These are phyloP conservation scores for Debaryomyces maramus DNA, from an alignment of 805 yeast species.

Conservation along the genomic window DNA sequence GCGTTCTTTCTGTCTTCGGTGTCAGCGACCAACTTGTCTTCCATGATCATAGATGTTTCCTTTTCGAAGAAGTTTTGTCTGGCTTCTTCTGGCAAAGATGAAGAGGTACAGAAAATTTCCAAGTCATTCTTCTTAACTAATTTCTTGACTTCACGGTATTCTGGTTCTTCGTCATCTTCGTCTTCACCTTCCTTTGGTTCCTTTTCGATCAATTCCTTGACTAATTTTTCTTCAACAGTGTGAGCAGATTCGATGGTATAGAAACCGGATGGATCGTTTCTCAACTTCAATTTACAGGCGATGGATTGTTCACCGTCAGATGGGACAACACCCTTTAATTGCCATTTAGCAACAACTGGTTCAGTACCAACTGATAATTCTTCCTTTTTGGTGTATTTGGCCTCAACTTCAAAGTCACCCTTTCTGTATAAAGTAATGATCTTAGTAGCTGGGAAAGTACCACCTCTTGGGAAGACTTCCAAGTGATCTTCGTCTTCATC, in stretches of 20 bases:
- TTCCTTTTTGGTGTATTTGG: conserved; percentile 75
- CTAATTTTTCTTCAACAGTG: conserved; percentile 87
- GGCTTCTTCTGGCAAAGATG: conserved; percentile 55
- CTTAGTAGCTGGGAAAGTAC: conserved; percentile 91
- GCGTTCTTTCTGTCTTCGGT: conserved; percentile 99
- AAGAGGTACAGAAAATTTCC: conserved; percentile 57
- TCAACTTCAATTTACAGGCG: conserved; percentile 88
- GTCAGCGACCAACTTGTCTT: conserved; percentile 95
- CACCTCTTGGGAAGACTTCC: conserved; percentile 96
- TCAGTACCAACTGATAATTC: conserved; percentile 71
- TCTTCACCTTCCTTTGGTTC: conserved; percentile 50
- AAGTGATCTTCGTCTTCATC: conserved; percentile 88
- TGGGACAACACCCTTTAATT: conserved; percentile 79
- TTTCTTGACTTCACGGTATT: conserved; percentile 87
- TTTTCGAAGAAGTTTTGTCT: conserved; percentile 70
- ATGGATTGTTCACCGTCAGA: conserved; percentile 73
- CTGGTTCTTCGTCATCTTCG: conserved; percentile 66
- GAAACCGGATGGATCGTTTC: conserved; percentile 97
- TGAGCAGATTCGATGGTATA: conserved; percentile 92
- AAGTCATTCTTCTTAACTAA: conserved; percentile 88
- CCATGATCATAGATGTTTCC: conserved; percentile 81
- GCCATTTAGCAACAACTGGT: conserved; percentile 78
- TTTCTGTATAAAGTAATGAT: conserved; percentile 91
- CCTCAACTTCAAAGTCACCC: conserved; percentile 82
- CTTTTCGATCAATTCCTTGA: conserved; percentile 80